Conservation (phyloP, 2,329 filamentous ascomycete species). For the Fusarium foetens region DNA sequence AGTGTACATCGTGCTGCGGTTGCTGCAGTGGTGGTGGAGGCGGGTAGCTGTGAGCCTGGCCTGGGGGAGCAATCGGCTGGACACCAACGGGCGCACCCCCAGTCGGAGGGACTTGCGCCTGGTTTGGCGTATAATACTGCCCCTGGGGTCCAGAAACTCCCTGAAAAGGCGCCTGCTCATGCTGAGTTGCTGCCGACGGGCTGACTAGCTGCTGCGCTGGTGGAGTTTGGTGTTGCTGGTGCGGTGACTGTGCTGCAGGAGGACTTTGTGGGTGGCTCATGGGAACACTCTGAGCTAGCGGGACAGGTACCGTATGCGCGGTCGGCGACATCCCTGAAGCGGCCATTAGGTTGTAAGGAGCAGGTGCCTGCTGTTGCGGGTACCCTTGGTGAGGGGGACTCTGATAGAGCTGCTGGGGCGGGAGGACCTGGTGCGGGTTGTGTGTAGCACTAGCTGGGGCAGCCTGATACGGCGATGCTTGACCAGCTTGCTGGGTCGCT, state of each 20-base stretch:
- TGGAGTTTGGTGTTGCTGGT: background rate
- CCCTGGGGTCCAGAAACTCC: background rate
- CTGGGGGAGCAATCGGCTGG: background rate
- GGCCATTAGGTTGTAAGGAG: background rate
- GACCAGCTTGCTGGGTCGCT: background rate
- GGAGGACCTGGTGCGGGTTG: background rate
- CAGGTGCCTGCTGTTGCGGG: background rate
- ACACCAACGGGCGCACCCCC: too few relatives aligned
- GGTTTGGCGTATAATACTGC: background rate
- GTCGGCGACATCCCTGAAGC: rapidly evolving
- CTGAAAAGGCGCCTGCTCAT: background rate
- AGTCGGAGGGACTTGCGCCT: background rate
- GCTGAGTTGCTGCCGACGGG: background rate
- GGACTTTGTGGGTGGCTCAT: background rate
- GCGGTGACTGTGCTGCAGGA: background rate
- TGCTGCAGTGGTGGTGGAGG: background rate
- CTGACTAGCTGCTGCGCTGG: background rate
- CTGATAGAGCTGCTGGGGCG: background rate
- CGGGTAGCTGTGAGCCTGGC: background rate
- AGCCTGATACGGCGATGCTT: background rate
- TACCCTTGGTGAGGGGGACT: background rate
- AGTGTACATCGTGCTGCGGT: background rate
- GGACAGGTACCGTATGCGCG: background rate
- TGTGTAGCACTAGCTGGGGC: rapidly evolving
- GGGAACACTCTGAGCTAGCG: background rate